Evolutionary conservation across 148 eudicot genomes (phyloP), one percentile per base, ranked within the genome.

Genomic region (Vaccinium corymbosum): DNA sequence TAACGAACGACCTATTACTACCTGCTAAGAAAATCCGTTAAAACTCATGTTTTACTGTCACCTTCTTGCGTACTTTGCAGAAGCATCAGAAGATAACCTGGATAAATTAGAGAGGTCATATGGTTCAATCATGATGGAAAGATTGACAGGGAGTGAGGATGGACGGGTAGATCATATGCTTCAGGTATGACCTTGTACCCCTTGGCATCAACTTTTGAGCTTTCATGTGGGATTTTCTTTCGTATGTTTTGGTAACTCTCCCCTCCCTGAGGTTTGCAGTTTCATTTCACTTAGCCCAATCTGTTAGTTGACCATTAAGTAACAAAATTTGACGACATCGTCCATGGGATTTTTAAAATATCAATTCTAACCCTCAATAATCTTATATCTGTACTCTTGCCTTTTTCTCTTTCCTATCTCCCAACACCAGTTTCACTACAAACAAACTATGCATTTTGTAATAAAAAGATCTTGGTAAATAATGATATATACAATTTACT

Each of bases 41-140:
- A 7, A 53, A 51, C 14, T 59, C 64, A 16, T 55, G 48, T 16
- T 49, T 68, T 12, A 22, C 50, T 48, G 55, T 71, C 42, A 49
- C 8, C 25, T 15, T 61, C 20, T 38, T 27, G 49, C 81, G 79
- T 86, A 29, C 85, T 73, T 84, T 86, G 89, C 88, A 90, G 95
- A 91, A 77, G 89, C 78, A 61, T 85, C 87, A 29, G 94, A 93
- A 80, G 87, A 89, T 80, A 82, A 62, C 76, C 83, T 90, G 83
- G 89, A 80, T 3, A 77, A 83, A 78, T 89, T 90, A 81, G 93
- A 88, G 86, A 91, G 92, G 82, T 92, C 97, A 38, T 97, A 97
- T 84, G 99, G 99, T 82, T 93, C 95, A 78, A 78, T 89, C n/a
- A 97, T 97, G 99, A 91, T 97, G 88, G 97, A 97, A 86, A 94